These are phyloP conservation scores for Alternaria postmessia DNA, from an alignment of 2,329 filamentous ascomycete genomes.

Conservation along the genomic window DNA sequence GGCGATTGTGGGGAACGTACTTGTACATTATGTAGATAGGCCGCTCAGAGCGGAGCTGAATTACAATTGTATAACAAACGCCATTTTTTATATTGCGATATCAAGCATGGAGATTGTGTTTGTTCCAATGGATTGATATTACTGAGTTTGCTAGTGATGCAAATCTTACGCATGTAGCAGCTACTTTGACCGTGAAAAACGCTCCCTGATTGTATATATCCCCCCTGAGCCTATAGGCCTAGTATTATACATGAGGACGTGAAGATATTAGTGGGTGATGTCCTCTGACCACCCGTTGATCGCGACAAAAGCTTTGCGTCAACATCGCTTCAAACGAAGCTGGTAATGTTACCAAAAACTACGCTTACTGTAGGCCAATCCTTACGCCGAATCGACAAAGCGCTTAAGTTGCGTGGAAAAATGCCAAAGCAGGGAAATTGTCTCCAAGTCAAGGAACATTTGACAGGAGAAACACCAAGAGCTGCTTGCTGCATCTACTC, in stretches of 20 bases:
- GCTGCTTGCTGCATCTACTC: not conserved
- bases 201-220: not conserved
- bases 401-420: not conserved
- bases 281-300: constrained; percentile 11
- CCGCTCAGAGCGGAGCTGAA: not conserved
- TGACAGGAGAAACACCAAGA: not conserved
- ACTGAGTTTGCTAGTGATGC: not conserved
- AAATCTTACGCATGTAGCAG: not conserved
- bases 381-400: not conserved
- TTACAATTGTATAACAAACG: constrained; percentile 9
- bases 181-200: not conserved
- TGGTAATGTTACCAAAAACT: not conserved
- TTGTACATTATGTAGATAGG: constrained; percentile 18
- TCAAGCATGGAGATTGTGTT: not conserved
- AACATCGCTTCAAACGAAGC: not conserved
- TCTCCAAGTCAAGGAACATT: not conserved
- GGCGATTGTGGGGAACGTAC: not conserved
- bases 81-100: not conserved
- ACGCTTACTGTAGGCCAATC: not conserved
- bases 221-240: not conserved
- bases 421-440: not conserved
- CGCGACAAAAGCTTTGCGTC: not conserved
- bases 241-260: constrained; percentile 16
- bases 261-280: constrained; percentile 12
- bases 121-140: not conserved